Base-by-base conservation (phyloP, 768 basidiomycete species). In the Pleurotus giganteus region DNA sequence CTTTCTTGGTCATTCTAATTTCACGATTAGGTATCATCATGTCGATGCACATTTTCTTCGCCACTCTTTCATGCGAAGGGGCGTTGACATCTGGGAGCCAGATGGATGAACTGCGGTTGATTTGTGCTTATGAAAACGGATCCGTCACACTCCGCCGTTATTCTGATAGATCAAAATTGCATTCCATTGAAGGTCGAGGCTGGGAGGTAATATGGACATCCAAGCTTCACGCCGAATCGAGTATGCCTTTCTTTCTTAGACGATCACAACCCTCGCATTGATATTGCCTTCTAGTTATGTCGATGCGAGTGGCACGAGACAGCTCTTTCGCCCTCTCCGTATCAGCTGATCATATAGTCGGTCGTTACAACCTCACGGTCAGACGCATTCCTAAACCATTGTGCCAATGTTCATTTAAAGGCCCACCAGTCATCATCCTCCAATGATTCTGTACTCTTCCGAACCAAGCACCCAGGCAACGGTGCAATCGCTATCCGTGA, bases 121-220 rank as follows among this genome's bases (percentile, higher is more conserved):
- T 95, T 0, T 78, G 83, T 34, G 91, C 83, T 1, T 96, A 92
- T 66, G 96, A 99, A 71, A 86, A 88, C 56, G 95, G 96, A 0
- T 76, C 81, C n/a, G 86, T 97, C n/a, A 80, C 80, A 19, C 68
- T 94, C 29, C 86, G 84, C 52, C 74, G 72, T 47, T 85, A 82
- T 53, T 70, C 69, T 3, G 66, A 62, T 36, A 47, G 43, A 19
- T 36, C 50, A 42, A 73, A 63, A 42, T 70, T 71, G 43, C 79
- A 69, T 0, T 86, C 86, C 1, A 73, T 92, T 2, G 84, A 89
- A 65, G 88, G 91, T 3, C 64, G 73, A 15, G 89, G 88, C 0
- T 93, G 91, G 91, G 81, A 86, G 15, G 66, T 73, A 12, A 50
- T 89, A 4, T 93, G 91, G 91, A 78, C 69, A 28, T 66, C 69